Evolutionary conservation across 768 basidiomycete species (phyloP).

Genomic region (Piloderma croceum): DNA sequence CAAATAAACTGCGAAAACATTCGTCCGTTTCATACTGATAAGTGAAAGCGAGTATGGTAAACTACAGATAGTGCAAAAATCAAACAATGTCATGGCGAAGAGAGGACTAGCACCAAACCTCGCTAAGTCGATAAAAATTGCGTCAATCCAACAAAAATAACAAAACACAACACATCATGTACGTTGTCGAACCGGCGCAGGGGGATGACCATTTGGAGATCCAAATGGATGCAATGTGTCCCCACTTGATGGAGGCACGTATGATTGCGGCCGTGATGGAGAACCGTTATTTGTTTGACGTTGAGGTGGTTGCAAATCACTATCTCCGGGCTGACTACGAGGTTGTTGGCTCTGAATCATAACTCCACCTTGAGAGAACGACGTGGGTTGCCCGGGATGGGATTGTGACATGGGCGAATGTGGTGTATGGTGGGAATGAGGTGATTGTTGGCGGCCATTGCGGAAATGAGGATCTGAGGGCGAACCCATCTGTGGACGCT

Average conservation of each 20-base stretch:
- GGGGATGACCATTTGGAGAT: conserved; percentile 40
- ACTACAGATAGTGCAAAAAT: conserved; percentile 58
- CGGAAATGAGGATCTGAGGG: conserved; percentile 33
- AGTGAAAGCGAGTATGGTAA: conserved; percentile 41
- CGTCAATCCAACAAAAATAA: conserved; percentile 8
- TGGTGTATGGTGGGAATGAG: conserved; percentile 35
- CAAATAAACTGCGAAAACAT: conserved; percentile 53
- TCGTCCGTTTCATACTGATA: conserved; percentile 58
- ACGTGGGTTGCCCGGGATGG: conserved; percentile 37
- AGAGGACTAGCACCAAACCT: conserved; percentile 15
- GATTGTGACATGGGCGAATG: conserved; percentile 43
- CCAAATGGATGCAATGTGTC: conserved; percentile 36
- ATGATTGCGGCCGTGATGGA: conserved; percentile 47
- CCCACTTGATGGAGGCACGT: conserved; percentile 37
- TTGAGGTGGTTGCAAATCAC: conserved; percentile 31
- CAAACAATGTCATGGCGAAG: conserved; percentile 27
- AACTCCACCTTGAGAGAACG: conserved; percentile 39
- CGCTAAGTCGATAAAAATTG: conserved; percentile 12
- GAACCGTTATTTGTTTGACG: conserved; percentile 32
- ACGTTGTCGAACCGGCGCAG: conserved; percentile 43
- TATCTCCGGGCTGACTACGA: conserved; percentile 38
- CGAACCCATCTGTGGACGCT: conserved; percentile 37
- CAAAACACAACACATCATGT: conserved; percentile 28
- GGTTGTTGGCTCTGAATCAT: conserved; percentile 41
- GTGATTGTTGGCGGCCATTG: conserved; percentile 35